Evolutionary conservation across 2,329 filamentous ascomycete genomes (phyloP), one percentile per base, ranked within the genome.

Genomic region (Aspergillus hiratsukae): DNA sequence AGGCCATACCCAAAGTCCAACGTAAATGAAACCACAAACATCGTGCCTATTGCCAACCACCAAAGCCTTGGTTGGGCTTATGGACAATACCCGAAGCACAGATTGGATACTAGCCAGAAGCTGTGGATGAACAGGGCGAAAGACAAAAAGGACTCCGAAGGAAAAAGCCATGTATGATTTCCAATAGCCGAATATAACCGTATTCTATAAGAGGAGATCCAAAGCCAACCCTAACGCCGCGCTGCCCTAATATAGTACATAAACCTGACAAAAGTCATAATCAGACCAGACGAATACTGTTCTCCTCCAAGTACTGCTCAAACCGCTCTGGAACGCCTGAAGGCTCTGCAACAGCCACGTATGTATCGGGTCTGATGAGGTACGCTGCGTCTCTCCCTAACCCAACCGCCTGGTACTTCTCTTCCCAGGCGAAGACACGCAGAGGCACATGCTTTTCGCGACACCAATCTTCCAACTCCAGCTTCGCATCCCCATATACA

Each of bases 331-430:
- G 55, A 11, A 57, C 31, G 8, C 64, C 56, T 4, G 59, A 58
- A 10, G 58, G 53, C 35, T 67, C 50, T 11, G 59, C 61, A 8
- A 63, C 53, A 1, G 68, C 70, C 53, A 72, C 59, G 53, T 72
- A 70, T 1, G 63, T 67, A 48, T 72, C 70, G 3, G 69, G 69
- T 7, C 69, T 63, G 19, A 72, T 37, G 46, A 72, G 51, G 56
- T 72, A 72, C 3, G 61, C 67, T 27, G 62, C 62, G 52, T 68
- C 59, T 37, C 53, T 56, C 28, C 49, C 58, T 2, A 72, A 50
- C 2, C 69, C 69, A 11, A 59, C 58, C 28, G 55, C 48, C 10
- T 55, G 56, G 49, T 68, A 64, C 45, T 63, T 57, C 5, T 49
- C 55, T 29, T 63, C 50, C 70, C 70, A 72, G 1, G 55, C 10